Percentiles rank a stretch among this genome's conserved stretches.
Evolutionary conservation across 2,329 filamentous ascomycete genomes (phyloP).

Genomic region (Nothophaeocryptopus gaeumannii): DNA sequence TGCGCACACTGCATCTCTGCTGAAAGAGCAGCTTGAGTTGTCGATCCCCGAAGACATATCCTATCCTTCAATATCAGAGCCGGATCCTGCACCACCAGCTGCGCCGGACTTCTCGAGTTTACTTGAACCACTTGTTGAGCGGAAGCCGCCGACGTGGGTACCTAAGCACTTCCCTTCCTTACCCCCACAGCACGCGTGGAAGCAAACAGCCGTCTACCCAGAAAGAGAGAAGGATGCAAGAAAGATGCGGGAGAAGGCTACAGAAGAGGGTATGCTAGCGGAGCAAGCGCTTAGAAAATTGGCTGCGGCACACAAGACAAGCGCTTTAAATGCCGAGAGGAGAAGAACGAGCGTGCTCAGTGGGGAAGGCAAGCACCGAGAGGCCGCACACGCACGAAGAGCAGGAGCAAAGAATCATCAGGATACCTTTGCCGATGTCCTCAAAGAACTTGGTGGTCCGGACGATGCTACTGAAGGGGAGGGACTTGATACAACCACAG

Average conservation of each 20-base stretch:
- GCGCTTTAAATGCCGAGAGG: conserved; percentile 45
- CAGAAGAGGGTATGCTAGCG: conserved; percentile 62
- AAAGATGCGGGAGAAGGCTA: conserved; percentile 56
- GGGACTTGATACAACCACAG: conserved; percentile 24
- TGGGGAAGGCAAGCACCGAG: conserved; percentile 27
- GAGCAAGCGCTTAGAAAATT: conserved; percentile 64
- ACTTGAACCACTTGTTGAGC: conserved; percentile 52
- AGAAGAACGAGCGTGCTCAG: conserved; percentile 37
- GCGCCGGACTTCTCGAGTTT: conserved; percentile 47
- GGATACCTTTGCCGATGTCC: conserved; percentile 53
- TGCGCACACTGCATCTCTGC: conserved; percentile 37
- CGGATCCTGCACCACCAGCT: conserved; percentile 40
- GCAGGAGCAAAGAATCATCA: conserved; percentile 40
- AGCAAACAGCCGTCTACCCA: conserved; percentile 57
- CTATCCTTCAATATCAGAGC: conserved; percentile 41
- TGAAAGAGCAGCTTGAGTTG: conserved; percentile 41
- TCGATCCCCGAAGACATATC: conserved; percentile 34
- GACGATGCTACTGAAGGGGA: conserved; percentile 38
- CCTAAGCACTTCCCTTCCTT: conserved; percentile 61
- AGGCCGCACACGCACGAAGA: conserved; percentile 18
- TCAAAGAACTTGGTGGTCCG: conserved; percentile 39
- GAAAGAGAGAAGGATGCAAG: conserved; percentile 59
- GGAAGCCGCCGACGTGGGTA: conserved; percentile 52
- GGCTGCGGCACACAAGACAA: conserved; percentile 49
- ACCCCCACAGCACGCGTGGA: conserved; percentile 64